Evolutionary conservation across 108 stramenopile species (phyloP), one percentile per base, ranked within the genome.

Genomic region (Aurantiochytrium sp.): DNA sequence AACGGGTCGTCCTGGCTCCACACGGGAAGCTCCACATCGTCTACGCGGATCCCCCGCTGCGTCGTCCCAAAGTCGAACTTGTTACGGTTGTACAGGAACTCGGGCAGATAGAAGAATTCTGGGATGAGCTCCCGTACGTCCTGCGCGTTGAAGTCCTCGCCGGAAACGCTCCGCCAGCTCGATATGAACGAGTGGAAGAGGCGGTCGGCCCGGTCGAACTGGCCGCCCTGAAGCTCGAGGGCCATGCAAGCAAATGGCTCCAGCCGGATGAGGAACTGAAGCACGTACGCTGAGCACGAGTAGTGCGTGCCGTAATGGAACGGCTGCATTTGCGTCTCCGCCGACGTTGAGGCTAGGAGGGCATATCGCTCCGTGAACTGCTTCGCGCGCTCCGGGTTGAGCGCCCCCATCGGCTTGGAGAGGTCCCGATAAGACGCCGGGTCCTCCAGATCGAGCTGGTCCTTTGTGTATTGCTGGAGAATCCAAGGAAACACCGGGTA

Each of bases 401-500:
- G 86, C 17, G 98, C 98, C 15, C 98, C 98, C 39, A 99, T 93
- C 32, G 98, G 98, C 90, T 97, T 97, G 10, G 94, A 94, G 32
- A 99, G 87, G 87, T 99, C 98, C 4, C 99, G 94, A 88, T 94
- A 99, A 59, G 95, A 95, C 0, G 54, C 87, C 39, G 90, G 92
- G 86, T 97, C 94, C 37, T 91, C 90, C 37, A 99, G 92, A 90
- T 99, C 96, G 2, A 98, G 92, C 86, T 94, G 94, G 55, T 93
- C 90, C 1, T 95, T 95, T 4, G 90, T 90, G 92, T 97, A 99
- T 86, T 98, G 96, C 22, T 95, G 91, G 0, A 99, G 90, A 27
- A 98, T 97, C 99, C 99, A 99, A 0, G 99, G 99, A 68, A 99
- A 94, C 32, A 99, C 97, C 8, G 99, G 99, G 87, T 99, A 99